Evolutionary conservation across 805 yeast genomes (phyloP).

Genomic region (Cyberlindnera veronae): DNA sequence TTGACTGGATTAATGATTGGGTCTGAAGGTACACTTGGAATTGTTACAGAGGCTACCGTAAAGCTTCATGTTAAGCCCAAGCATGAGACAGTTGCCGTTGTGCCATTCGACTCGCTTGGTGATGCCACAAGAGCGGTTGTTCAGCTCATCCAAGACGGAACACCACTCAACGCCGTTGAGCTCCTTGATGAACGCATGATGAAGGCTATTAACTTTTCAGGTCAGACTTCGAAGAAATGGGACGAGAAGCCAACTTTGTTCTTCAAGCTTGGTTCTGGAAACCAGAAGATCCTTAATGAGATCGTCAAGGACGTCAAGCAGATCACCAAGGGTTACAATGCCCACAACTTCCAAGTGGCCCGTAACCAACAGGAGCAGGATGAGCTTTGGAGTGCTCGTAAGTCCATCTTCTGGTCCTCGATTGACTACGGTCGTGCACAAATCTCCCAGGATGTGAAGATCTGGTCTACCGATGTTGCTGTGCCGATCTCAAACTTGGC

Average conservation of each 20-base stretch:
- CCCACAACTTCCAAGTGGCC: constrained; percentile 57
- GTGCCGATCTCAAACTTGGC: constrained; percentile 73
- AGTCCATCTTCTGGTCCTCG: constrained; percentile 64
- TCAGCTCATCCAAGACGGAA: constrained; percentile 56
- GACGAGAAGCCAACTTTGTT: constrained; percentile 56
- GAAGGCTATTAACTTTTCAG: constrained; percentile 57
- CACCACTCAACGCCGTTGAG: constrained; percentile 69
- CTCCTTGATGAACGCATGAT: constrained; percentile 69
- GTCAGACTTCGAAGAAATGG: constrained; percentile 51
- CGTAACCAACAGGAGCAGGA: constrained; percentile 50
- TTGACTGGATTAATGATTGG: constrained; percentile 73
- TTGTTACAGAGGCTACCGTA: constrained; percentile 73
- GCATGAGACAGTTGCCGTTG: constrained; percentile 62
- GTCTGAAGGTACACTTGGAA: constrained; percentile 75
- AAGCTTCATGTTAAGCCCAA: constrained; percentile 63
- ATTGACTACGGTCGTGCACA: constrained; percentile 58
- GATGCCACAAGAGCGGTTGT: constrained; percentile 73
- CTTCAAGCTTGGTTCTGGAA: constrained; percentile 57
- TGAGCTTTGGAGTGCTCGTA: constrained; percentile 74
- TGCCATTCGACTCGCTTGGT: constrained; percentile 60
- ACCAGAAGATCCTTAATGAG: constrained; percentile 39
- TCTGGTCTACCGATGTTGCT: constrained; percentile 79
- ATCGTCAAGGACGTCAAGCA: constrained; percentile 42
- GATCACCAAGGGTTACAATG: constrained; percentile 48
- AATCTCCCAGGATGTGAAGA: constrained; percentile 43